Base-by-base conservation (phyloP, 1,284 basidiomycete genomes). In the Sporisorium exsertum region DNA sequence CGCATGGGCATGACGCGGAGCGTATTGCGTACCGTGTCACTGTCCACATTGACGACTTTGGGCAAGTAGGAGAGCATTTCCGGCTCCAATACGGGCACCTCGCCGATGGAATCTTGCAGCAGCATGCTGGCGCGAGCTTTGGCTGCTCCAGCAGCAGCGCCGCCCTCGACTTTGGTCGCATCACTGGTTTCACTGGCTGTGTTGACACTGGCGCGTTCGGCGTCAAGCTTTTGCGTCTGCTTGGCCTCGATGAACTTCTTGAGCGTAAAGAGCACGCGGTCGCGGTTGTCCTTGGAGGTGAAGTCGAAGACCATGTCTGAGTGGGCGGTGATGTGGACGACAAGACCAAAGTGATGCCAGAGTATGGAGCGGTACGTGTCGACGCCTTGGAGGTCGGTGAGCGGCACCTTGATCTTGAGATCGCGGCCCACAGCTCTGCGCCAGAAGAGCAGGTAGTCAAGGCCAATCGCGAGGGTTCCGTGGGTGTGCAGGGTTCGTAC, bases 361-460 rank as follows among this genome's bases (percentile, higher is more conserved):
- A 74, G 64, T 60, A 83, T 76, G n/a, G 80, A 63, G 18, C 66
- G 55, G 26, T 64, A 65, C 15, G 64, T 65, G n/a, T 69, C 67
- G 35, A 72, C 79, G 29, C 71, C 68, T 15, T 71, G 76, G 16
- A 84, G 47, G 20, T 83, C 77, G 42, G 61, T 74, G 37, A 84
- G 67, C 1, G 81, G 82, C 3, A 84, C 64, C 42, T 72, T 69
- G 64, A 83, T 58, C 46, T 78, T 76, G 37, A 79, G 73, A 24
- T 79, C 80, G 42, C 71, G 53, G 45, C 61, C 72, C 6, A 75
- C 60, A 10, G 72, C 65, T 56, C 73, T 72, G n/a, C 68, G 64
- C 68, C 69, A 83, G 64, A 78, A 82, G 75, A 77, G 77, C 40
- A 84, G 53, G 29, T 79, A 76, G 33, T 81, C 65, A 29, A 81